These are phyloP conservation scores for Saccharomyces mikatae DNA, from an alignment of 805 yeast species.

Conservation along the genomic window DNA sequence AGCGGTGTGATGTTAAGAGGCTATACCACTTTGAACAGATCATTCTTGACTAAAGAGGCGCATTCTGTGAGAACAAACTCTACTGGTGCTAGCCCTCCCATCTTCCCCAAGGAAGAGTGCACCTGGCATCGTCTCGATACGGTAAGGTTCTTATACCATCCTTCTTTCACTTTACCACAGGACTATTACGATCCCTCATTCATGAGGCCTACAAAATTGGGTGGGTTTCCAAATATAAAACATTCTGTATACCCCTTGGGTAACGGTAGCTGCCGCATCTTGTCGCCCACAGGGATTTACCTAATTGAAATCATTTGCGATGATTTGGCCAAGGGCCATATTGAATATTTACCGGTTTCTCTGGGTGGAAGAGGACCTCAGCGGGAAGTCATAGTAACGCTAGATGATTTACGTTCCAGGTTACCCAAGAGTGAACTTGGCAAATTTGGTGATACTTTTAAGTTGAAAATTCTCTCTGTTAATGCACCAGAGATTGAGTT, in stretches of 20 bases:
- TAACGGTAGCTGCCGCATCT: conserved; percentile 37
- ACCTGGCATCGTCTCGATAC: conserved; percentile 83
- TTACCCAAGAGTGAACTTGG: conserved; percentile 25
- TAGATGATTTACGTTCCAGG: conserved; percentile 35
- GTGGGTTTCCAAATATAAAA: conserved; percentile 15
- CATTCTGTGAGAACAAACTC: conserved; percentile 45
- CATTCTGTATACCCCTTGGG: conserved; percentile 44
- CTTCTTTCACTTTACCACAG: conserved; percentile 61
- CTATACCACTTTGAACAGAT: conserved; percentile 70
- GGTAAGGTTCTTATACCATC: conserved; percentile 72
- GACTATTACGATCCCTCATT: conserved; percentile 46
- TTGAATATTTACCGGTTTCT: conserved; percentile 51
- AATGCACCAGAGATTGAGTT: conserved; percentile 54
- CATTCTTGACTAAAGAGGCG: conserved; percentile 67
- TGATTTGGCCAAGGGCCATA: conserved; percentile 42
- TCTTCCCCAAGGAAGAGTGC: conserved; percentile 57
- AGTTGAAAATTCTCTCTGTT: conserved; percentile 47
- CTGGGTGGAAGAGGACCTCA: conserved; percentile 59
- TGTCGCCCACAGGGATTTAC: conserved; percentile 60
- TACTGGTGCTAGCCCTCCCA: conserved; percentile 40
- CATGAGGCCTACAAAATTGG: conserved; percentile 30
- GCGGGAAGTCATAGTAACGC: conserved; percentile 40
- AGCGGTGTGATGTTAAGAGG: conserved; percentile 87
- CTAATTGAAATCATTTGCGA: conserved; percentile 63
- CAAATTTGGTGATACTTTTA: conserved; percentile 26